phyloP scores from a whole-genome alignment of 2,329 filamentous ascomycete species.

The Venturia aucupariae region DNA sequence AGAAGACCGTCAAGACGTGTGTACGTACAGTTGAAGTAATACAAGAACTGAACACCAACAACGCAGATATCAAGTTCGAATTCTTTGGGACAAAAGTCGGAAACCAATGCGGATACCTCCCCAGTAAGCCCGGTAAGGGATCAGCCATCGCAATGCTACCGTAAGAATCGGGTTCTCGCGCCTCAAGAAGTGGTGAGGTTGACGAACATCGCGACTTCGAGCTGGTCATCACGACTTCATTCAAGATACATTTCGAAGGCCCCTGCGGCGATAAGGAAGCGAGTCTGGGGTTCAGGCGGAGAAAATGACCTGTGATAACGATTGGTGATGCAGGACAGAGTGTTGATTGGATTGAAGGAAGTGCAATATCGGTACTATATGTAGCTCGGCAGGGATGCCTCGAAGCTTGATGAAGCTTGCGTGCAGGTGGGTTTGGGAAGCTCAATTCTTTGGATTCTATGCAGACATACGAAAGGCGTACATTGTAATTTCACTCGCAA shows the following conservation, averaged over 20 bases:
- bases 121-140: neutral
- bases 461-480: neutral
- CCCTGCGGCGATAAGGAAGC: neutral
- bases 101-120: slow-evolving; percentile 1
- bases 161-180: neutral
- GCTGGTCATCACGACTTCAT: neutral
- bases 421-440: neutral
- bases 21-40: slow-evolving; percentile 7
- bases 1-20: neutral
- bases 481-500: neutral
- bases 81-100: neutral
- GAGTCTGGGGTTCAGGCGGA: neutral
- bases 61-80: slow-evolving; percentile 6
- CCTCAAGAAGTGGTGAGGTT: neutral
- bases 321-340: neutral
- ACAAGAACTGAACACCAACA: slow-evolving; percentile 9
- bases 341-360: neutral
- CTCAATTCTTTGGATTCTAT: neutral
- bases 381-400: neutral
- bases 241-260: neutral
- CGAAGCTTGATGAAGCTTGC: neutral
- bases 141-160: neutral
- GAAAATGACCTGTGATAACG: neutral
- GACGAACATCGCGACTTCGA: neutral
- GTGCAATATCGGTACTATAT: neutral